phyloP scores from a whole-genome alignment of 768 basidiomycete species.

The Termitomyces sp. region DNA sequence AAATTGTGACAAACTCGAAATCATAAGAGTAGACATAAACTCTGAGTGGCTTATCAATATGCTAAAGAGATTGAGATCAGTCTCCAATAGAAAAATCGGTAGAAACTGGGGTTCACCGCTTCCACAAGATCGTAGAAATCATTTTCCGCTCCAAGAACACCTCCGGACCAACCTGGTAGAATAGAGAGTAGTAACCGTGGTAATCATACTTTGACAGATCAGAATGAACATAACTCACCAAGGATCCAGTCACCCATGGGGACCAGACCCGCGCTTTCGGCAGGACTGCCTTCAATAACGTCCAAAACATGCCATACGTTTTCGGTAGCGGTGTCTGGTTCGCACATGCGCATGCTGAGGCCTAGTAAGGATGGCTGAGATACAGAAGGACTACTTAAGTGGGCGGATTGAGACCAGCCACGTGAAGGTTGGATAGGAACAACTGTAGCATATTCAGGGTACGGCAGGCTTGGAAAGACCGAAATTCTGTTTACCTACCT shows the following conservation, averaged over 20 bases:
- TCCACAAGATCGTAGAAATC: constrained; percentile 98
- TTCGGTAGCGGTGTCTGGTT: constrained; percentile 82
- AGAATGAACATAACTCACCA: constrained; percentile 19
- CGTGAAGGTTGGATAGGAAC: constrained; percentile 83
- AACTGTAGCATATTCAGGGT: constrained; percentile 37
- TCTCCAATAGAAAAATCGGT: not conserved
- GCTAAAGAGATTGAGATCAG: constrained; percentile 36
- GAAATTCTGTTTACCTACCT: constrained; percentile 36
- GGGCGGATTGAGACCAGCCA: constrained; percentile 58
- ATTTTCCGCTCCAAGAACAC: constrained; percentile 82
- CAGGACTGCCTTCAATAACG: constrained; percentile 92
- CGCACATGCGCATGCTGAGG: constrained; percentile 88
- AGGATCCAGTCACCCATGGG: constrained; percentile 69
- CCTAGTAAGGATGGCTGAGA: constrained; percentile 88
- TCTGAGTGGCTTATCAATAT: constrained; percentile 88
- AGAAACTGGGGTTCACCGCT: constrained; percentile 46
- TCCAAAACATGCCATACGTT: constrained; percentile 99
- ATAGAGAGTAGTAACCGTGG: constrained; percentile 31
- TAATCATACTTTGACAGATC: constrained; percentile 16
- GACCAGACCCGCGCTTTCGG: constrained; percentile 93
- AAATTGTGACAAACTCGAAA: constrained; percentile 67
- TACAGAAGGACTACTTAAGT: constrained; percentile 28
- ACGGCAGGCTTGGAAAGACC: constrained; percentile 1
- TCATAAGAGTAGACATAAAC: constrained; percentile 97
- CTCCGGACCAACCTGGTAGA: constrained; percentile 84